A percentile compares a stretch with the other conserved stretches of the same genome.
These are phyloP conservation scores for Diplodia scrobiculata DNA, from an alignment of 2,329 filamentous ascomycete species.

Conservation along the genomic window DNA sequence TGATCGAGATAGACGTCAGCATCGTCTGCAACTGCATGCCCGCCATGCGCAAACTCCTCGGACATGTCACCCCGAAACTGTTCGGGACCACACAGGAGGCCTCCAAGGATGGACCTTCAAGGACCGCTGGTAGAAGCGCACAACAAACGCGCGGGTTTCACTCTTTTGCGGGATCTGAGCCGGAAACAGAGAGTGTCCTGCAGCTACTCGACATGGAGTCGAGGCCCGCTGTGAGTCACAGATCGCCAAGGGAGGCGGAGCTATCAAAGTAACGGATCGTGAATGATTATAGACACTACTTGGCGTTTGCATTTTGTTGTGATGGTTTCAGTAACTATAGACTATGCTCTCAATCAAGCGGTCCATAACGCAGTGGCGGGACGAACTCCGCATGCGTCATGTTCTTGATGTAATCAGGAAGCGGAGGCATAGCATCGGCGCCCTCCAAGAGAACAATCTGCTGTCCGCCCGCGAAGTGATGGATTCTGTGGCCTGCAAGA, in stretches of 20 bases:
- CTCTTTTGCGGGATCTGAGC: background rate
- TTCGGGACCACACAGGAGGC: background rate
- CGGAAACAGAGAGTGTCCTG: background rate
- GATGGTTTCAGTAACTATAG: no score
- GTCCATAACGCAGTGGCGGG: background rate
- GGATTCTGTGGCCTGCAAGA: slow-evolving; percentile 35
- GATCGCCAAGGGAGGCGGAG: no score
- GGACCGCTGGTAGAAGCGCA: background rate
- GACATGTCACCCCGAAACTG: background rate
- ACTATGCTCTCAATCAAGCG: background rate
- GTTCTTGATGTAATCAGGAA: slow-evolving; percentile 32
- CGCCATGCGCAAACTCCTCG: background rate
- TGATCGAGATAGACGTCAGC: slow-evolving; percentile 10
- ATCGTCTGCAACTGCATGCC: slow-evolving; percentile 10
- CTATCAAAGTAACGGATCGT: no score
- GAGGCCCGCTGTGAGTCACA: background rate
- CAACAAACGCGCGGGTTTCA: background rate
- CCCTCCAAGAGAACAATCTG: slow-evolving; percentile 53
- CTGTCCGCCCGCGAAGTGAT: slow-evolving; percentile 54
- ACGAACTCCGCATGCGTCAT: slow-evolving; percentile 3
- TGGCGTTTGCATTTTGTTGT: no score
- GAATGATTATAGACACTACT: no score
- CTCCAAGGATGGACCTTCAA: background rate
- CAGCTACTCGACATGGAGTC: slow-evolving; percentile 8
- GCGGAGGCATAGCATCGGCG: slow-evolving; percentile 50